Evolutionary conservation across 106 monocot species (phyloP).

Genomic region (Gastrodia elata): DNA sequence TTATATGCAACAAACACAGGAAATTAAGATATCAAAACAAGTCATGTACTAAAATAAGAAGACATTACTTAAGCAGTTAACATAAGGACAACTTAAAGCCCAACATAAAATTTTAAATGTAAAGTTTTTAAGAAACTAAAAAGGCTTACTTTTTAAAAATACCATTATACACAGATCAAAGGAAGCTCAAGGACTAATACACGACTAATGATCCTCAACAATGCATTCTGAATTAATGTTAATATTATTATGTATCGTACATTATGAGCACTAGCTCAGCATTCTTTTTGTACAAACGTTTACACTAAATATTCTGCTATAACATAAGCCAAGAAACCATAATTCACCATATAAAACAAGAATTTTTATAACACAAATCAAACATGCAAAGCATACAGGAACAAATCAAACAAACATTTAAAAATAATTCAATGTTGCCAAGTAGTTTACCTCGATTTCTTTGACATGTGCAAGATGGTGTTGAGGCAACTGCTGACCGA

Average conservation of each 20-base stretch:
- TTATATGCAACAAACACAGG: neutral
- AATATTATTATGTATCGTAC: neutral
- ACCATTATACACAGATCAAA: neutral
- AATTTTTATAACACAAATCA: neutral
- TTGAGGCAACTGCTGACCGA: conserved; percentile 46
- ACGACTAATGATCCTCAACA: neutral
- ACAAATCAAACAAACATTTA: neutral
- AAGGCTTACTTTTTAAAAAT: neutral
- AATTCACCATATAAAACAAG: neutral
- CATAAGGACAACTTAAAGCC: neutral
- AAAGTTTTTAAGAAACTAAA: neutral
- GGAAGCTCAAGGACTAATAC: neutral
- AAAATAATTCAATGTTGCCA: neutral
- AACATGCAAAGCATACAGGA: neutral
- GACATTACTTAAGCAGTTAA: neutral
- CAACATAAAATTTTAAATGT: neutral
- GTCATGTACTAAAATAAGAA: neutral
- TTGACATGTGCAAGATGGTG: conserved; percentile 31
- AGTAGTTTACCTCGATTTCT: conserved; percentile 66
- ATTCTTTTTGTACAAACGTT: neutral
- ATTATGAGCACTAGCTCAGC: neutral
- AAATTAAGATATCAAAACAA: neutral
- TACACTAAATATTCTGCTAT: neutral
- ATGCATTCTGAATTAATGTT: neutral
- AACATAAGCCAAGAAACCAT: neutral